Conservation (phyloP, 345 rosid genomes). For the Dipteronia sinensis region DNA sequence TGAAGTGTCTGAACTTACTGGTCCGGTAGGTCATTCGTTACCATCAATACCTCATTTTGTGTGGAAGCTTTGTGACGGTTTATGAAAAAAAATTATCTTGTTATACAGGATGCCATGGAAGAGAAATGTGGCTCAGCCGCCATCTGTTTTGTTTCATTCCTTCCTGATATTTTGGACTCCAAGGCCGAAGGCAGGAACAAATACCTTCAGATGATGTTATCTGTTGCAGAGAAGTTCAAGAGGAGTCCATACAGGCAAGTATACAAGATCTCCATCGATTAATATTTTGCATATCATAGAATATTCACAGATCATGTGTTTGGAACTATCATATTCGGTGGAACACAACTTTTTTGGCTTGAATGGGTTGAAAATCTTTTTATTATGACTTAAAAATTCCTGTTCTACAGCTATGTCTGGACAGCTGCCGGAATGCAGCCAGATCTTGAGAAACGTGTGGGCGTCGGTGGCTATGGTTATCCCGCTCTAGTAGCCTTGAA, state of each 20-base stretch:
- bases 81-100: conserved; percentile 5
- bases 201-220: conserved; percentile 67
- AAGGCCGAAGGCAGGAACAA: conserved; percentile 95
- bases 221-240: conserved; percentile 87
- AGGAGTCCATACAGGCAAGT: conserved; percentile 83
- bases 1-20: conserved; percentile 84
- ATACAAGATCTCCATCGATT: neutral
- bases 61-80: neutral
- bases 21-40: conserved; percentile 56
- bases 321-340: neutral
- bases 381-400: neutral
- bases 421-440: conserved; percentile 92
- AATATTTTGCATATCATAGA: neutral
- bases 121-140: conserved; percentile 93
- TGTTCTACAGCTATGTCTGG: conserved; percentile 78
- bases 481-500: conserved; percentile 97
- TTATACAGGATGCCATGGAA: conserved; percentile 71
- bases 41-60: conserved; percentile 13
- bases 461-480: conserved; percentile 96
- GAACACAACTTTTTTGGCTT: neutral
- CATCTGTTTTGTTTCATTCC: conserved; percentile 91
- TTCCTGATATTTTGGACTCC: conserved; percentile 94
- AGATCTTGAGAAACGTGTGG: conserved; percentile 77
- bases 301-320: neutral
- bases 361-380: conserved; percentile 3